Conservation (phyloP, 2,329 filamentous ascomycete genomes). For the Pezizomycotina sp. region DNA sequence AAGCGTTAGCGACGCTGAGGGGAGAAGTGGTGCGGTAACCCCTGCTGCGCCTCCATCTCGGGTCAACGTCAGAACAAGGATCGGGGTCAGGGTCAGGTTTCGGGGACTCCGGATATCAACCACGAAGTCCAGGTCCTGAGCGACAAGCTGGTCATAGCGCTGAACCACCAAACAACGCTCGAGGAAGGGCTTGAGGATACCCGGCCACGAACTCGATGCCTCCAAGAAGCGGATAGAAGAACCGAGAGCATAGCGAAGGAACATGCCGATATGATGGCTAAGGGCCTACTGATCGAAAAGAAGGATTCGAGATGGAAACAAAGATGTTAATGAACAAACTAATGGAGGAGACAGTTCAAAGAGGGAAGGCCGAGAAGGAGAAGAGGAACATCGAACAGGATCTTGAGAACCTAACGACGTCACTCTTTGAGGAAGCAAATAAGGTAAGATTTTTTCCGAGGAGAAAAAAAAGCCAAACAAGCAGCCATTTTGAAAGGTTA, state of each 20-base stretch:
- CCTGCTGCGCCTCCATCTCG: background rate
- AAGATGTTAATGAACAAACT: conserved; percentile 41
- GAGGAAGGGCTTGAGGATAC: conserved; percentile 76
- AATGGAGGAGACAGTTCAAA: conserved; percentile 48
- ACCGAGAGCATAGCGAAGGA: conserved; percentile 55
- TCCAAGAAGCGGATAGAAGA: conserved; percentile 62
- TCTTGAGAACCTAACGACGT: conserved; percentile 73
- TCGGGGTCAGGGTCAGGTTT: too few relatives aligned
- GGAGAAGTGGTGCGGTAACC: conserved; percentile 3
- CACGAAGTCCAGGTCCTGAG: conserved; percentile 76
- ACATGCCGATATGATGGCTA: conserved; percentile 51
- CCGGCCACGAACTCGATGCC: too few relatives aligned
- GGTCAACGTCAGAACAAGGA: conserved; percentile 3
- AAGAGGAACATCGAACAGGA: conserved; percentile 87
- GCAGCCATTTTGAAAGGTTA: background rate
- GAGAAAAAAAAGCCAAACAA: background rate
- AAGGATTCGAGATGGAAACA: conserved; percentile 60
- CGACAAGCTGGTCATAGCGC: conserved; percentile 90
- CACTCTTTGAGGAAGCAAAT: conserved; percentile 95
- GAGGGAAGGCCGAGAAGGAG: conserved; percentile 52
- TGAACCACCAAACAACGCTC: conserved; percentile 84
- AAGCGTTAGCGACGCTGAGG: background rate
- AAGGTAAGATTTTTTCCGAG: conserved; percentile 38
- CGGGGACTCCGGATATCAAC: conserved; percentile 47
- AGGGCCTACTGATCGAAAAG: conserved; percentile 59